Conservation (phyloP, 495 filamentous ascomycete species). For the Sordaria brevicollis region DNA sequence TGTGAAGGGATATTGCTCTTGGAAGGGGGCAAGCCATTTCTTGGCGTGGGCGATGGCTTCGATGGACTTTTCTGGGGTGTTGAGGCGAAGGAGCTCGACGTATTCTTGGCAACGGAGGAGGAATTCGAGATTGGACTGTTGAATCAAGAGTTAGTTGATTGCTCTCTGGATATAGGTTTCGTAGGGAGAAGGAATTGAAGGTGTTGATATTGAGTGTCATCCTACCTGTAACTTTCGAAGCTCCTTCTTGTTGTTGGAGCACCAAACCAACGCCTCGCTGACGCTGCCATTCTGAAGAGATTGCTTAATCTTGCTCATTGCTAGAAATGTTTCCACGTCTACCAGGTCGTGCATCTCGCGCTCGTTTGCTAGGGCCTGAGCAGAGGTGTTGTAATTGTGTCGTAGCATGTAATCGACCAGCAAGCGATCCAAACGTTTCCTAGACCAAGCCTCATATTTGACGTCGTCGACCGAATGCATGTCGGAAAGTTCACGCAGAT, state of each 20-base stretch:
- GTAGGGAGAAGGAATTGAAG: not conserved
- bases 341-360: constrained; percentile 62
- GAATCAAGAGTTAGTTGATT: constrained; percentile 16
- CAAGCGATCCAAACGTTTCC: constrained; percentile 67
- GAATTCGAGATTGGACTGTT: constrained; percentile 79
- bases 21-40: constrained; percentile 62
- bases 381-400: constrained; percentile 71
- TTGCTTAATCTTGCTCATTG: constrained; percentile 64
- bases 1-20: constrained; percentile 55
- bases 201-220: not conserved
- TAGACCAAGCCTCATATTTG: constrained; percentile 87
- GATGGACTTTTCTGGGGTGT: constrained; percentile 45
- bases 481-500: constrained; percentile 67
- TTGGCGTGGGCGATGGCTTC: constrained; percentile 75
- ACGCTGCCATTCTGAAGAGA: constrained; percentile 62
- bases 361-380: constrained; percentile 58
- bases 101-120: constrained; percentile 93
- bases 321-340: constrained; percentile 79
- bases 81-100: constrained; percentile 73
- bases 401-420: constrained; percentile 85
- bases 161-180: not conserved
- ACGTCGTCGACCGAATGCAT: constrained; percentile 82
- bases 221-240: constrained; percentile 74
- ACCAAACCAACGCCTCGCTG: constrained; percentile 77
- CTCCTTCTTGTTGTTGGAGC: constrained; percentile 78